Evolutionary conservation across 257 asterid genomes (phyloP), one percentile per base, ranked within the genome.

Genomic region (Rehmannia glutinosa): DNA sequence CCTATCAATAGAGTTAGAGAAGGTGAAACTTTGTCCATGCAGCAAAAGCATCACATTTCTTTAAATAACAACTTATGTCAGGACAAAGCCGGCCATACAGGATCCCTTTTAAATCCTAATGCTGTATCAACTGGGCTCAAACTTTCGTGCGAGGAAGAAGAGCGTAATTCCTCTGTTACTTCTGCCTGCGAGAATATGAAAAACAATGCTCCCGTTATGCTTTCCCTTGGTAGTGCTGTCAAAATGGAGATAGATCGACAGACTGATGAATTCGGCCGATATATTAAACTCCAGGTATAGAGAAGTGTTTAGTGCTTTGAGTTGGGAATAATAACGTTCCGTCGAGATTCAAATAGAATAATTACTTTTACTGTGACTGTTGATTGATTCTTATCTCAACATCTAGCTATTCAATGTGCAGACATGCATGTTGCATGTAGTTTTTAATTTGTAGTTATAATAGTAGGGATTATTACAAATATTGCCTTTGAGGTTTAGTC

Each of bases 101-200:
- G 87, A 56, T 68, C 81, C 3, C 74, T 75, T 75, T 64, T 80
- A 69, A 88, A 82, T 69, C 82, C 83, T 17, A 83, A 78, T 81
- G 68, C 79, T 15, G 87, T 86, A 10, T 86, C 96, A 20, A 88
- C 89, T 13, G 94, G 96, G 17, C 87, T 86, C 69, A 77, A 77
- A 66, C 91, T 84, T 24, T 74, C 89, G 6, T 86, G 75, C 4
- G 89, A 82, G 73, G 88, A 86, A 61, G 92, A 85, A 28, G 91
- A 84, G 73, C 87, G 72, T 38, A 81, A 67, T 60, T 77, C 87
- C 36, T 74, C 82, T 1, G 68, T 82, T 38, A 62, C 81, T 60
- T 84, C 87, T 56, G 84, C 89, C 3, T 60, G 76, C 19, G 85
- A 77, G 60, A 77, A 77, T 25, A 72, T 76, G 75, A 76, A 77